Percentiles rank a stretch among this genome's conserved stretches.
These are phyloP conservation scores for Penicillium silybi DNA, from an alignment of 495 filamentous ascomycete species.

Conservation along the genomic window DNA sequence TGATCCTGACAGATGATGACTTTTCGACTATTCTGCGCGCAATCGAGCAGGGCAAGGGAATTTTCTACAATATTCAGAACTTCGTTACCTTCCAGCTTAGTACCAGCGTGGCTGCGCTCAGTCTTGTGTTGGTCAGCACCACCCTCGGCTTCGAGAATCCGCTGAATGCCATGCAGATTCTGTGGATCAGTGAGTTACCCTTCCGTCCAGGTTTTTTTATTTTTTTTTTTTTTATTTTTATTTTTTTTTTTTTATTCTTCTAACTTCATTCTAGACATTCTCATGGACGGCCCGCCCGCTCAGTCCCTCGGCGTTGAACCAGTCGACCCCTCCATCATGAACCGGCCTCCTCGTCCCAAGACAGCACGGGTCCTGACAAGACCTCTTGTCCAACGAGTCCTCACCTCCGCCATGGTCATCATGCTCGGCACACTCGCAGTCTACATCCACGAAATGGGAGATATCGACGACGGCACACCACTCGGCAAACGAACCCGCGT, in stretches of 20 bases:
- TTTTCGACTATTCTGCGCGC: constrained; percentile 95
- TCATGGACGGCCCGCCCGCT: constrained; percentile 97
- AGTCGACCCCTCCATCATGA: constrained; percentile 93
- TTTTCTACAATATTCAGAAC: constrained; percentile 99
- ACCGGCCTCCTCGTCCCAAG: constrained; percentile 77
- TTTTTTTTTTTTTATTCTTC: constrained; percentile 6
- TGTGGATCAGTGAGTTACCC: constrained; percentile 88
- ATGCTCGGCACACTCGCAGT: constrained; percentile 87
- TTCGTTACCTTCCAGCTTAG: constrained; percentile 98
- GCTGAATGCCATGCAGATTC: constrained; percentile 97
- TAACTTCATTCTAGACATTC: constrained; percentile 68
- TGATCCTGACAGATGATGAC: constrained; percentile 97
- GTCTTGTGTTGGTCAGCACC: constrained; percentile 87
- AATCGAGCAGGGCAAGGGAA: constrained; percentile 98
- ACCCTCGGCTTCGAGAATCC: constrained; percentile 89
- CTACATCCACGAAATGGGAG: constrained; percentile 87
- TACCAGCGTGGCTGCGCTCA: constrained; percentile 90
- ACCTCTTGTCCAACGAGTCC: constrained; percentile 73
- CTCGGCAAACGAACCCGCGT: constrained; percentile 47
- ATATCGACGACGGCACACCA: constrained; percentile 38
- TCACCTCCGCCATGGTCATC: constrained; percentile 85
- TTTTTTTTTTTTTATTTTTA: constrained; percentile 22
- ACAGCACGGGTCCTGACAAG: constrained; percentile 83
- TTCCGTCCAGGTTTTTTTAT: constrained; percentile 2
- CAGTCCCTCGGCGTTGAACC: constrained; percentile 96